Evolutionary conservation across 2,329 filamentous ascomycete species (phyloP), one percentile per base, ranked within the genome.

Genomic region (Aspergillus niger): DNA sequence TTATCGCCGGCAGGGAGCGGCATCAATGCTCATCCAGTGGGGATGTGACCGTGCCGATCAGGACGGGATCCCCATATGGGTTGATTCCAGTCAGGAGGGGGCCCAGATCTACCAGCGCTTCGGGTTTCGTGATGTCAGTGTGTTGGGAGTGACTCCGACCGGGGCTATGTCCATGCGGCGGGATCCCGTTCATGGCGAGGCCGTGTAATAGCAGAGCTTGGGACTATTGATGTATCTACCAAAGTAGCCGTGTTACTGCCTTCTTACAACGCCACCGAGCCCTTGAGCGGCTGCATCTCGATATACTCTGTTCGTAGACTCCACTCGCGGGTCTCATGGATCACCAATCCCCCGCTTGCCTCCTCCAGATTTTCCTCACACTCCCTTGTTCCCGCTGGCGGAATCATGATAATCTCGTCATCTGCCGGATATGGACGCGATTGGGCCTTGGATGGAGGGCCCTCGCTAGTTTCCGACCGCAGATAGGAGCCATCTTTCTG

Each of bases 1-100:
- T 15, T 60, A 63, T 22, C 63, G 51, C 11, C 55, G 63, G 13
- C 58, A 56, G 43, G 60, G 63, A 8, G 63, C 63, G 15, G 63
- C 38, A 13, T 58, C 57, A 28, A 61, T 60, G 63, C 49, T 64
- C 22, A 28, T 64, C 5, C 26, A 49, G 8, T 63, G 63, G 63
- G 63, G 63, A 2, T 64, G 63, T 24, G 55, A 64, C 13, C 17
- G 20, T 56, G 59, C 56, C 13, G 59, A 61, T 53, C 32, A 30
- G 15, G 52, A 55, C 30, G 50, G 56, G 8, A 20, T 48, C 8
- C 24, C 56, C 8, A 44, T 48, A 1, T 61, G 58, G 49, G 47
- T 61, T 7, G 59, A 61, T 49, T 51, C 59, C 7, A 58, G 36
- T 15, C 24, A 26, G 30, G 55, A 49, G 11, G 59, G 55, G 7